Evolutionary conservation across 2,329 filamentous ascomycete genomes (phyloP), one percentile per base, ranked within the genome.

Genomic region (Talaromyces rugulosus): DNA sequence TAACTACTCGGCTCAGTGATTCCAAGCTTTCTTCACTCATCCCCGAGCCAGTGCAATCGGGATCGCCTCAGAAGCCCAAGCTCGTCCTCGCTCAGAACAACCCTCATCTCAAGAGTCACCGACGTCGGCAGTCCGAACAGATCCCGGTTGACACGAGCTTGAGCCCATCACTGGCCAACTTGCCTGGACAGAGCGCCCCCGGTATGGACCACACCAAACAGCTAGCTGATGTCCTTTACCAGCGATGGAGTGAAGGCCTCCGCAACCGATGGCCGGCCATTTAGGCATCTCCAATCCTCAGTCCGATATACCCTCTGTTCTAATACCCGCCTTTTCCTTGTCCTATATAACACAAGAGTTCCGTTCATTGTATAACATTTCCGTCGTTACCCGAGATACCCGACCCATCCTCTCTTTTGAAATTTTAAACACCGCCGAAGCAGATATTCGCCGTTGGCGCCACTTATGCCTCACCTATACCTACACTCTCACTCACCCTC

Each of bases 181-280:
- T 87, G 66, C 86, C 85, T 1, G 87, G 84, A 11, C 81, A 85
- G 65, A 74, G 80, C 55, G 78, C 83, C 61, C 84, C 87, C 1
- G 94, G 92, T 2, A 94, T 97, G 91, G 93, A 97, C 75, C 94
- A 97, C 76, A 90, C 89, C 66, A 91, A 92, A 71, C 87, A 96
- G 72, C 82, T 98, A 42, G 91, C 91, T 1, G 92, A 97, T 74
- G 91, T 96, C 23, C 84, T 99, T 23, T 98, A 97, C 77, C 87
- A 88, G 16, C 86, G 94, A 51, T 99, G 95, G 95, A 87, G 89
- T 2, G 91, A 96, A 62, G 92, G 92, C 1, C 79, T 98, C 69
- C 87, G 88, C 66, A 83, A 85, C 60, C 82, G 89, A 61, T 93
- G 89, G 89, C 79, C 81, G 18, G 78, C 71, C 56, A 61, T 68